phyloP scores from a whole-genome alignment of 495 filamentous ascomycete species.

The Xanthoparmelia taractica region DNA sequence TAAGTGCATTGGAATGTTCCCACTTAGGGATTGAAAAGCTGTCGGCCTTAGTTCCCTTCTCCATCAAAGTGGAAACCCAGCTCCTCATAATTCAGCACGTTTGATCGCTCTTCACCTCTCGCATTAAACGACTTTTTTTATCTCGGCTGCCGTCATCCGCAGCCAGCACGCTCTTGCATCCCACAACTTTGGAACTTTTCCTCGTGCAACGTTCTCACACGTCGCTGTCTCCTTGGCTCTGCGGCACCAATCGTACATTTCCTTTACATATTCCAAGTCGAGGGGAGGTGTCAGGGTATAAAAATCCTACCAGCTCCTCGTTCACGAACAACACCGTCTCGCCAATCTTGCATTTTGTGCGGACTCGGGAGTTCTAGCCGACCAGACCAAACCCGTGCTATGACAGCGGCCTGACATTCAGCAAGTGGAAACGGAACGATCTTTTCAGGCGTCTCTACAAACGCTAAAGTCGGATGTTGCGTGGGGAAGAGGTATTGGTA shows the following conservation, averaged over 20 bases:
- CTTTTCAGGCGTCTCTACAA: constrained; percentile 64
- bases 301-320: background rate
- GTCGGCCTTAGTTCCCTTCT: background rate
- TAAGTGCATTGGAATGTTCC: background rate
- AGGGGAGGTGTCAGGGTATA: background rate
- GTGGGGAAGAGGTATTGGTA: constrained; percentile 74
- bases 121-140: background rate
- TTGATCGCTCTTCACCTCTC: background rate
- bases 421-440: constrained; percentile 74
- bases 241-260: background rate
- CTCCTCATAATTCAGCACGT: background rate
- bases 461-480: constrained; percentile 66
- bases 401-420: constrained; percentile 65
- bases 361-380: constrained; percentile 42
- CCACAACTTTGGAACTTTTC: no score
- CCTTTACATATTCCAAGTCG: background rate
- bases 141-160: background rate
- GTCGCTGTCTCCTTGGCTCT: background rate
- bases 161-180: background rate
- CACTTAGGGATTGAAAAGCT: background rate
- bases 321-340: background rate
- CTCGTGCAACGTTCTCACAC: background rate
- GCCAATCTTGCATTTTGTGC: constrained; percentile 57
- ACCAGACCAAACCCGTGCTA: constrained; percentile 68
- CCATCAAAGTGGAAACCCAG: background rate